phyloP scores from a whole-genome alignment of 306 rosid genomes.

The Quercus agrifolia region DNA sequence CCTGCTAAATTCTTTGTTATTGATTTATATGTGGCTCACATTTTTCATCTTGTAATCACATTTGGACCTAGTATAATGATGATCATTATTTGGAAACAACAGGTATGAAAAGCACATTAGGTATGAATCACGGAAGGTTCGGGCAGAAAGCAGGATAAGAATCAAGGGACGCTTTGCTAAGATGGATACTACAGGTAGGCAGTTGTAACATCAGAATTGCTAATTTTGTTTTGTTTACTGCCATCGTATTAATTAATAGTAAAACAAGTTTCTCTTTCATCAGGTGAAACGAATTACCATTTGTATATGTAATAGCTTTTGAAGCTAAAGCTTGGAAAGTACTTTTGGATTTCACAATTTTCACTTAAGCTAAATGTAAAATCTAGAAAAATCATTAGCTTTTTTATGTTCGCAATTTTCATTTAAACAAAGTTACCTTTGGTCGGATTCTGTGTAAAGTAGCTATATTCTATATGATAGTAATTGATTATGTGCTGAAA shows the following conservation, averaged over 20 bases:
- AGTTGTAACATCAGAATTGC: slow-evolving; percentile 6
- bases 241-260: neutral
- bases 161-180: slow-evolving; percentile 87
- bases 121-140: slow-evolving; percentile 79
- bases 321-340: neutral
- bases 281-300: neutral
- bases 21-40: neutral
- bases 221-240: neutral
- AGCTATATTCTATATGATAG: no score
- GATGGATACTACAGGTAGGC: slow-evolving; percentile 40
- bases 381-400: neutral
- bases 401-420: neutral
- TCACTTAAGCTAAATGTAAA: neutral
- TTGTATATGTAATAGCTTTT: neutral
- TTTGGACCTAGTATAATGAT: slow-evolving; percentile 7
- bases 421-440: no score
- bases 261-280: slow-evolving; percentile 1
- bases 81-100: slow-evolving; percentile 26
- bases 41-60: neutral
- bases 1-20: neutral
- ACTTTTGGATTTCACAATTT: neutral
- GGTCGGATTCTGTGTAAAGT: no score
- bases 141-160: slow-evolving; percentile 80
- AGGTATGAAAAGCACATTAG: slow-evolving; percentile 86
- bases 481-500: no score